Evolutionary conservation across 768 basidiomycete species (phyloP), one percentile per base, ranked within the genome.

Genomic region (Lactifluus pinguis): DNA sequence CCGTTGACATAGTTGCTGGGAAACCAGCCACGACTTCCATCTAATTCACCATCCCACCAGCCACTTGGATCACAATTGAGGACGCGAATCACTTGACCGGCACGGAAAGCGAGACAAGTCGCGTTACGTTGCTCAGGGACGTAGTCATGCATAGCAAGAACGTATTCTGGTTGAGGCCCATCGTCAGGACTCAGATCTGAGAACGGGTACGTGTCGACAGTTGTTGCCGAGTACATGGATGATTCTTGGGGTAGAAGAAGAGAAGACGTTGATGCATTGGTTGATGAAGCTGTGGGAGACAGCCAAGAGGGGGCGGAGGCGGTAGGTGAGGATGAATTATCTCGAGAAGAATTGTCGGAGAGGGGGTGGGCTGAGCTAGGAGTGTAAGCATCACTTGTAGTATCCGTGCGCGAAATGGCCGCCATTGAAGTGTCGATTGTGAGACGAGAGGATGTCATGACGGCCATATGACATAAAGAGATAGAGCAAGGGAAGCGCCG

Each of bases 11-110:
- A 98, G 74, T 98, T 99, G 68, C 92, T 94, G 19, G 97, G 97
- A 73, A 98, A 98, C 97, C 97, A 99, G 13, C 97, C 97, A 67
- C 95, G 77, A 62, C 85, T 76, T 2, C 85, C 89, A 39, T 92
- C 89, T 17, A 95, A 72, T 73, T 98, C 93, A 10, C 97, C 97
- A 69, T 99, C 95, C 95, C 95, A 98, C 97, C 97, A 98, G 0
- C 97, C 97, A 67, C 86, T 90, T 3, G 78, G 62, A 74, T 98
- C 92, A 65, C 85, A 81, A 68, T 92, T 92, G 51, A 89, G 76
- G n/a, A 98, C 92, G 61, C 86, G 86, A 58, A 98, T 93, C 56
- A 95, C 80, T 69, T 98, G 89, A 4, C 95, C 95, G 0, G 91
- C 87, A 47, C 82, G 81, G 76, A 99, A 98, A 21, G 86, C 80